Conservation (phyloP, 2,329 filamentous ascomycete species). For the Fusarium praegraminearum region DNA sequence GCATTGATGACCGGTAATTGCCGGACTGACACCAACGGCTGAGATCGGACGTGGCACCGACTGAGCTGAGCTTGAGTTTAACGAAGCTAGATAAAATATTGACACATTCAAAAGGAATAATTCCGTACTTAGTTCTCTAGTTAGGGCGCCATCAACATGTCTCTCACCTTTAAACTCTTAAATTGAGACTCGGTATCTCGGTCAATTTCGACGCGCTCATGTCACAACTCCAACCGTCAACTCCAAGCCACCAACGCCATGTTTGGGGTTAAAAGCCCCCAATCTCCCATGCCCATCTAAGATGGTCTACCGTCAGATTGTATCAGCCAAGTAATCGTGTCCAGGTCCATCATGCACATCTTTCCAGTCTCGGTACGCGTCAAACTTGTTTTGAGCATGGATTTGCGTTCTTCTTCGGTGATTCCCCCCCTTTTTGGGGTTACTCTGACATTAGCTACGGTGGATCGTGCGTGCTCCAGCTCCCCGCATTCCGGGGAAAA, state of each 20-base stretch:
- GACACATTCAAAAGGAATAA: neutral
- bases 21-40: neutral
- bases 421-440: constrained; percentile 1
- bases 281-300: constrained; percentile 3
- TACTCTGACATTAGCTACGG: neutral
- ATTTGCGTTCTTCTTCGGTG: neutral
- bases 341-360: neutral
- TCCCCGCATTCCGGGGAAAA: constrained; percentile 8
- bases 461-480: neutral
- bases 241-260: neutral
- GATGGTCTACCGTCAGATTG: neutral
- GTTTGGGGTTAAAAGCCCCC: constrained; percentile 27
- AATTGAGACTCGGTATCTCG: constrained; percentile 14
- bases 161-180: rapidly evolving
- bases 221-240: constrained; percentile 6
- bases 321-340: neutral
- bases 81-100: neutral
- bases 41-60: neutral
- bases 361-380: neutral
- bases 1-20: constrained; percentile 4
- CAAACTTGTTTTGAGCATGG: neutral
- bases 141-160: no score
- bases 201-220: constrained; percentile 3
- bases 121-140: neutral
- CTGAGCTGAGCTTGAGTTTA: neutral